Conservation (phyloP, 495 filamentous ascomycete genomes). For the Aspergillus nanangensis region DNA sequence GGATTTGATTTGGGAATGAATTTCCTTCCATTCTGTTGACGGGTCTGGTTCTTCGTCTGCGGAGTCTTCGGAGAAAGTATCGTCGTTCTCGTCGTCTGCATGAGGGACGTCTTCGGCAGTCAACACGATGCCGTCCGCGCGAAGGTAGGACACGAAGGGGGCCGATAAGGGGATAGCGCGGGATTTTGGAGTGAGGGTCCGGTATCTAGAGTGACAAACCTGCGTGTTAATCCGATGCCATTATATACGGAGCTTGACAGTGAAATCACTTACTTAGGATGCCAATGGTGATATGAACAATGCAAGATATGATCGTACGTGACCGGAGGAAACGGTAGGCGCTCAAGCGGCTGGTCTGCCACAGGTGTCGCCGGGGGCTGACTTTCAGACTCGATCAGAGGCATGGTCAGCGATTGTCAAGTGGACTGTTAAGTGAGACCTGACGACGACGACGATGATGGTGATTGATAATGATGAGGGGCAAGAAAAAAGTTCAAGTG, state of each 20-base stretch:
- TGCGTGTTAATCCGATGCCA: neutral
- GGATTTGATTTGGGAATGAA: conserved; percentile 69
- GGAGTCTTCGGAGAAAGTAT: conserved; percentile 34
- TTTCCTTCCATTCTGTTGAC: conserved; percentile 57
- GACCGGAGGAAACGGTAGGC: conserved; percentile 75
- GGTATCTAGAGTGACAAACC: conserved; percentile 59
- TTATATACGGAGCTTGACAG: neutral
- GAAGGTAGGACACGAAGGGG: conserved; percentile 80
- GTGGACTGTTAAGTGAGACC: no score
- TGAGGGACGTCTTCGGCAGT: conserved; percentile 46
- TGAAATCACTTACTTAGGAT: conserved; percentile 46
- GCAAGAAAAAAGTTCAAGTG: conserved; percentile 5
- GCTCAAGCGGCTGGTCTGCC: conserved; percentile 19
- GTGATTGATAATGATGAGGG: neutral
- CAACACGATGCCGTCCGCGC: conserved; percentile 87
- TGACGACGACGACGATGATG: no score
- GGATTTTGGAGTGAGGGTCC: conserved; percentile 75
- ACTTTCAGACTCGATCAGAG: conserved; percentile 25
- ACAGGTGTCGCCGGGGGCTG: conserved; percentile 10
- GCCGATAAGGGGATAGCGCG: conserved; percentile 70
- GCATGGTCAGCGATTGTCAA: no score
- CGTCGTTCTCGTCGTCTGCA: conserved; percentile 32
- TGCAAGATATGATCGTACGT: conserved; percentile 82
- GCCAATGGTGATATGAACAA: conserved; percentile 92
- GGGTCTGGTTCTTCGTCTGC: conserved; percentile 51